A percentile compares a stretch with the other conserved stretches of the same genome.
phyloP scores from a whole-genome alignment of 371 early-diverging fungal species.

The Cokeromyces recurvatus region DNA sequence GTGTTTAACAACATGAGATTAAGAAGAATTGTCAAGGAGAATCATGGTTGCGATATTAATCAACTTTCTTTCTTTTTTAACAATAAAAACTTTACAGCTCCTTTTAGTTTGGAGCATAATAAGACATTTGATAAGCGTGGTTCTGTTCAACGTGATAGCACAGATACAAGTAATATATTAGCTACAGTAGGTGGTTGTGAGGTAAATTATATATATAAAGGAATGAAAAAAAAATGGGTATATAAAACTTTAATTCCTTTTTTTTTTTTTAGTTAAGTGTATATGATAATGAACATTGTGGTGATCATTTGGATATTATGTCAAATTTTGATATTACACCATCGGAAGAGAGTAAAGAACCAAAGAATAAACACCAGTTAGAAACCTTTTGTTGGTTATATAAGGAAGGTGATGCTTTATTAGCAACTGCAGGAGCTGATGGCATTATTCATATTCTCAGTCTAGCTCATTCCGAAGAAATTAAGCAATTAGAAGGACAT shows the following conservation, averaged over 20 bases:
- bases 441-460: slow-evolving; percentile 63
- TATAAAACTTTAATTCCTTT: too few relatives aligned
- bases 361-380: slow-evolving; percentile 32
- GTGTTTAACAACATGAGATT: slow-evolving; percentile 72
- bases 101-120: slow-evolving; percentile 47
- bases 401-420: slow-evolving; percentile 57
- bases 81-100: slow-evolving; percentile 47
- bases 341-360: slow-evolving; percentile 22
- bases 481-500: slow-evolving; percentile 58
- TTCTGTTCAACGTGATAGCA: slow-evolving; percentile 55
- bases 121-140: slow-evolving; percentile 68
- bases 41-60: slow-evolving; percentile 71
- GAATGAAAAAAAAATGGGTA: too few relatives aligned
- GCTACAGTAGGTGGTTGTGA: slow-evolving; percentile 69
- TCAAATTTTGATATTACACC: slow-evolving; percentile 69
- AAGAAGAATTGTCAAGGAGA: slow-evolving; percentile 82
- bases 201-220: slow-evolving; percentile 34
- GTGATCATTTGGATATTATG: slow-evolving; percentile 89
- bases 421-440: slow-evolving; percentile 68
- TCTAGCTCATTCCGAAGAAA: slow-evolving; percentile 68
- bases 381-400: slow-evolving; percentile 72
- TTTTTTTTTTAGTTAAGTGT: slow-evolving; percentile 81
- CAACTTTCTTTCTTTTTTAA: slow-evolving; percentile 71
- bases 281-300: slow-evolving; percentile 90
- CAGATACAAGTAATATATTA: slow-evolving; percentile 69